phyloP scores from a whole-genome alignment of 805 yeast genomes.

The Candida sonorensis region DNA sequence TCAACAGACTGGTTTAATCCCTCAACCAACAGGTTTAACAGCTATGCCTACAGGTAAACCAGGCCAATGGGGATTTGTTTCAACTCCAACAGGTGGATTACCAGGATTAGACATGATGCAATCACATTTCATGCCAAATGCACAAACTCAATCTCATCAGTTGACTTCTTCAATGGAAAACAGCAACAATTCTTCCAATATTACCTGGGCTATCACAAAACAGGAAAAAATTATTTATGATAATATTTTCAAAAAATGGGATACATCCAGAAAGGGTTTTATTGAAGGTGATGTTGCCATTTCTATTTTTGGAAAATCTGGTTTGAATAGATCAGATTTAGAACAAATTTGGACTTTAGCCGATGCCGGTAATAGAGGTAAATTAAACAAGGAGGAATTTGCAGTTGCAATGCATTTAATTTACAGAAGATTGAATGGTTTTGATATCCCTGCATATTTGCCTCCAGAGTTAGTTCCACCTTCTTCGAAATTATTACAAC shows the following conservation, averaged over 20 bases:
- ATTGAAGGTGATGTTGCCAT: slow-evolving; percentile 80
- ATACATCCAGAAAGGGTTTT: slow-evolving; percentile 55
- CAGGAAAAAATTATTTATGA: slow-evolving; percentile 84
- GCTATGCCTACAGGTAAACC: slow-evolving; percentile 58
- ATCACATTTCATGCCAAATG: slow-evolving; percentile 58
- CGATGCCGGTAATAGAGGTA: slow-evolving; percentile 77
- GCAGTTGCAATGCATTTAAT: slow-evolving; percentile 97
- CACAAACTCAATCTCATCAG: slow-evolving; percentile 21
- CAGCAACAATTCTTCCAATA: slow-evolving; percentile 38
- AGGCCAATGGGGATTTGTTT: slow-evolving; percentile 76
- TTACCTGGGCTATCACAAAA: slow-evolving; percentile 77
- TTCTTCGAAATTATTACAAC: slow-evolving; percentile 66
- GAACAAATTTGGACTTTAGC: slow-evolving; percentile 89
- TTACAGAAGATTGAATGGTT: slow-evolving; percentile 83
- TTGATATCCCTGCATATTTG: slow-evolving; percentile 69
- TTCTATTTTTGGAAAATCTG: slow-evolving; percentile 83
- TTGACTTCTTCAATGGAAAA: slow-evolving; percentile 27
- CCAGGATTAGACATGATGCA: slow-evolving; percentile 66
- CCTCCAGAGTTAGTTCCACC: slow-evolving; percentile 93
- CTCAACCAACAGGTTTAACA: slow-evolving; percentile 41
- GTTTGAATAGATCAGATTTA: slow-evolving; percentile 75
- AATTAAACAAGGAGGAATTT: slow-evolving; percentile 82
- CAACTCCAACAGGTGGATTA: slow-evolving; percentile 61
- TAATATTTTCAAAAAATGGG: slow-evolving; percentile 86
- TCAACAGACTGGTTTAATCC: slow-evolving; percentile 27